Conservation (phyloP, 163 green algal genomes). For the Picocystis sp. region DNA sequence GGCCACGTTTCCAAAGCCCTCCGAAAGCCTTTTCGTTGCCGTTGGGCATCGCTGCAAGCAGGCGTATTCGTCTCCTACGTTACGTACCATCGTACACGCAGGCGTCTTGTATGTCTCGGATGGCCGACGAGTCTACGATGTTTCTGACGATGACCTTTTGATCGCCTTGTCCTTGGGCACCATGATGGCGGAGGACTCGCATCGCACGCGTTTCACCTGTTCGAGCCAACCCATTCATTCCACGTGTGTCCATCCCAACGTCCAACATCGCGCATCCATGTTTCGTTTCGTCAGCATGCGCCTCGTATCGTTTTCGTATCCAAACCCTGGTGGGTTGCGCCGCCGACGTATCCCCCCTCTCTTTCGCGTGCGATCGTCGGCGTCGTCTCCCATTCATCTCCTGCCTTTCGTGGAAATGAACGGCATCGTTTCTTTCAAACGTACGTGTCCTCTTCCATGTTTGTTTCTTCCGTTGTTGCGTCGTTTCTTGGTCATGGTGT, state of each 20-base stretch:
- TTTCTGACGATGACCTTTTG: conserved; percentile 95
- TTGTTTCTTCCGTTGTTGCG: conserved; percentile 72
- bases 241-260: not conserved
- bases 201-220: conserved; percentile 69
- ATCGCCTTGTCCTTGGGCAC: conserved; percentile 96
- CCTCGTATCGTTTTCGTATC: too few relatives aligned
- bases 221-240: conserved; percentile 2
- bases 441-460: conserved; percentile 70
- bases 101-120: conserved; percentile 91
- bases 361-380: not conserved
- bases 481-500: conserved; percentile 77
- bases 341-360: too few relatives aligned
- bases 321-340: too few relatives aligned
- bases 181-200: conserved; percentile 69
- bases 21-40: too few relatives aligned
- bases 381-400: too few relatives aligned
- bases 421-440: not conserved
- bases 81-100: conserved; percentile 69
- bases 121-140: conserved; percentile 91
- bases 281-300: too few relatives aligned
- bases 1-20: too few relatives aligned
- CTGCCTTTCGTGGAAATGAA: too few relatives aligned
- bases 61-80: too few relatives aligned
- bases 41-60: too few relatives aligned
- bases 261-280: too few relatives aligned